Base-by-base conservation (phyloP, 1,284 basidiomycete genomes). In the Neolentinus lepideus region DNA sequence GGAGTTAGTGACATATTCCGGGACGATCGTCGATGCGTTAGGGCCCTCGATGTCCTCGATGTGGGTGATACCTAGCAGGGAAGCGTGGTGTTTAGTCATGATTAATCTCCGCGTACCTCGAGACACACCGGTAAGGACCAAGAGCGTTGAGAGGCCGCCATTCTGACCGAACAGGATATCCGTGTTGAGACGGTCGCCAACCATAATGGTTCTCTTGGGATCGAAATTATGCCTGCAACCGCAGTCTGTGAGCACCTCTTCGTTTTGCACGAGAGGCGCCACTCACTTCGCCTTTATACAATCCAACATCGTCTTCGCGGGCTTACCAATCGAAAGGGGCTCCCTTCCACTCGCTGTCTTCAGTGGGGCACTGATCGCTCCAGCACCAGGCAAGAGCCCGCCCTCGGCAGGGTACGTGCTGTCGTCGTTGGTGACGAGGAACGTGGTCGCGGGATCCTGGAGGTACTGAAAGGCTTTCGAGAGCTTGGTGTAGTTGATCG, bases 391-490 rank as follows among this genome's bases (percentile, higher is more conserved):
- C 55, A 93, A 83, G 3, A 92, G 71, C n/a, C 92, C 92, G 48
- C 84, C 81, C 26, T 83, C 80, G 33, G 80, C 84, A 0, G 94
- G 94, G 74, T 84, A 98, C 3, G 92, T 95, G 60, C 88, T 88
- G 67, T 98, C 96, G 61, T 90, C 87, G 69, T 99, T 99, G 1
- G 96, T 98, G 45, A 87, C 86, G 59, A 99, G 82, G 70, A 99
- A 98, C 54, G 82, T 80, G 67, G 91, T 94, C 19, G 76, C 3
- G 21, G 27, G 47, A 21, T 25, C 22, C 45, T 81, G 82, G 52
- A 99, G 79, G 70, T 98, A 96, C 65, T 92, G 88, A 74, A 90
- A 95, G 2, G 94, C 95, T 70, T 96, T 97, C 25, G 89, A 90
- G 51, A 95, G 77, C 72, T 98, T 98, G 58, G 89, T 91, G 74